Evolutionary conservation across 2,329 filamentous ascomycete species (phyloP), one percentile per base, ranked within the genome.

Genomic region (Cryphonectria nitschkei): DNA sequence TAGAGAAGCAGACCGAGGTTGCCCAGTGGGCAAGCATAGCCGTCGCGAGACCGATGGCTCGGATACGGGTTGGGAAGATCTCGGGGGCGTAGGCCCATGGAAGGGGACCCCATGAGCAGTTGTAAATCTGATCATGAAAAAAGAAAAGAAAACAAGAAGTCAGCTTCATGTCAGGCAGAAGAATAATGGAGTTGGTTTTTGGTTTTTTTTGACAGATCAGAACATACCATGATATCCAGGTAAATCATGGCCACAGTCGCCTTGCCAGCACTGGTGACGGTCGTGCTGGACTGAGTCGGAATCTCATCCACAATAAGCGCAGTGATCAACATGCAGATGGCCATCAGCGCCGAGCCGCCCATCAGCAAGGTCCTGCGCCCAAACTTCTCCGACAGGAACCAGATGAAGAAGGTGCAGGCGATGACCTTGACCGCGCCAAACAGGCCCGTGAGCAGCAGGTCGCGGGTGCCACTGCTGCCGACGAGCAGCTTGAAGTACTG

Each of bases 11-110:
- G 61, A 71, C 67, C 6, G 67, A 69, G 2, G 89, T 69, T 6
- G 61, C 68, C 67, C 67, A 69, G 46, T 69, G 67, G 16, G 67
- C 67, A 14, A 69, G 60, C 67, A 69, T 69, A 11, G 67, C n/a
- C 9, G 67, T 69, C 22, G 62, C 89, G 88, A 11, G 84, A 84
- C 3, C 84, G 78, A 69, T 82, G 80, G 74, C 80, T 50, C 73
- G 73, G 43, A 71, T 74, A 16, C 73, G 68, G 11, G 71, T 68
- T 1, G 70, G 72, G 58, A 76, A 70, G 61, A 74, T 74, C 68
- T 74, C 73, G 34, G 63, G 69, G 16, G 72, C 71, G 65, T 74
- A 74, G 13, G 70, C 64, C 69, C 71, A 73, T 1, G 54, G 71
- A 11, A 74, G 19, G 6, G 71, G 71, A 2, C 73, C 71, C 71